Evolutionary conservation across 2,329 filamentous ascomycete species (phyloP).

Genomic region (Macrophomina phaseolina): DNA sequence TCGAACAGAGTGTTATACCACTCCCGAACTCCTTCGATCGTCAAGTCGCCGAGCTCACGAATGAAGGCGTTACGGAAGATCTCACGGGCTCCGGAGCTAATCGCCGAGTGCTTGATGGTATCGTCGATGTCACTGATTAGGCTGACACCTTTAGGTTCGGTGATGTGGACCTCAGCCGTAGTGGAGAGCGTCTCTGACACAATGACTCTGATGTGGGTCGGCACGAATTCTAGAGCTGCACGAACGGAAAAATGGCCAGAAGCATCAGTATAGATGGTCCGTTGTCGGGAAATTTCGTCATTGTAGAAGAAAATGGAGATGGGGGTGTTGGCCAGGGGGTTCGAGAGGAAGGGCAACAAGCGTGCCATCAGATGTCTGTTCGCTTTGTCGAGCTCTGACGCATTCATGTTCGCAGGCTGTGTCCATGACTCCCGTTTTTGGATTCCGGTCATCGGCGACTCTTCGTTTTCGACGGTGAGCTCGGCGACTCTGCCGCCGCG

Average conservation of each 20-base stretch:
- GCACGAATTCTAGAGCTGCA: slow-evolving; percentile 84
- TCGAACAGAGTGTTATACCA: slow-evolving; percentile 83
- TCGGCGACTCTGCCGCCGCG: slow-evolving; percentile 28
- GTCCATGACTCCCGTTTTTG: slow-evolving; percentile 58
- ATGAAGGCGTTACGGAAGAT: slow-evolving; percentile 98
- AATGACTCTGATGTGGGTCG: slow-evolving; percentile 85
- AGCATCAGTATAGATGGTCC: slow-evolving; percentile 84
- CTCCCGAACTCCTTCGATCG: slow-evolving; percentile 82
- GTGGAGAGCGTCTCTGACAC: slow-evolving; percentile 85
- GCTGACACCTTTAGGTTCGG: slow-evolving; percentile 80
- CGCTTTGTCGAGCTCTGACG: slow-evolving; percentile 76
- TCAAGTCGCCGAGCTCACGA: slow-evolving; percentile 79
- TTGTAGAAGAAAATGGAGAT: slow-evolving; percentile 98
- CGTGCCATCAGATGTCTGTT: slow-evolving; percentile 89
- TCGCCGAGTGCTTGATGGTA: slow-evolving; percentile 94
- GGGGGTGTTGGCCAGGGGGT: slow-evolving; percentile 74
- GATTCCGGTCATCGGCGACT: slow-evolving; percentile 42
- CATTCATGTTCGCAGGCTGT: slow-evolving; percentile 67
- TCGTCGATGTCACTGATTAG: slow-evolving; percentile 98
- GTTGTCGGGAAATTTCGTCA: slow-evolving; percentile 77
- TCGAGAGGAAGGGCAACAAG: slow-evolving; percentile 87
- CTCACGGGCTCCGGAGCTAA: slow-evolving; percentile 82
- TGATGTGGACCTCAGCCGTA: slow-evolving; percentile 77
- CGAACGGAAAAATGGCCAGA: slow-evolving; percentile 85
- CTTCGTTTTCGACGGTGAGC: slow-evolving; percentile 29